phyloP scores from a whole-genome alignment of 176 grass and related monocot species.

The Hyparrhenia diplandra region DNA sequence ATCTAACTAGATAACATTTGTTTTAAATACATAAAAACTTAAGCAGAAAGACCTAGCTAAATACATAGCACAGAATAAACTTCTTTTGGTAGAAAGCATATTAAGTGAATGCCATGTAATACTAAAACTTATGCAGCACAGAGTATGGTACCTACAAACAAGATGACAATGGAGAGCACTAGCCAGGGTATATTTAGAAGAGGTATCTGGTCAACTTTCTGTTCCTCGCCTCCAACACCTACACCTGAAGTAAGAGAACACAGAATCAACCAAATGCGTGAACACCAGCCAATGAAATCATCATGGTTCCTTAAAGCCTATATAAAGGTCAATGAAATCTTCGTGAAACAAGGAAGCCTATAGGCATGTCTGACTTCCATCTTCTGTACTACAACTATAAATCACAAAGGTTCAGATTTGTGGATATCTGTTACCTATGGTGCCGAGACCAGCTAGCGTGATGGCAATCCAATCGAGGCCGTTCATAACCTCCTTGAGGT shows the following conservation, averaged over 20 bases:
- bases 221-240: conserved; percentile 92
- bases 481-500: conserved; percentile 96
- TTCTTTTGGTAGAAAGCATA: conserved; percentile 4
- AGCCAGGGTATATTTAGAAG: conserved; percentile 85
- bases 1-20: neutral
- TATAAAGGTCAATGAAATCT: neutral
- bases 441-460: conserved; percentile 78
- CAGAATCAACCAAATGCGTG: conserved; percentile 1
- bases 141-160: conserved; percentile 99
- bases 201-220: conserved; percentile 74
- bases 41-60: conserved; percentile 3
- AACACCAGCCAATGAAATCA: neutral
- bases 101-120: neutral
- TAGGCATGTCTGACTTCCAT: neutral
- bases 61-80: neutral
- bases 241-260: conserved; percentile 59
- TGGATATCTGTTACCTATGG: conserved; percentile 58
- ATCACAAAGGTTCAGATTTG: neutral
- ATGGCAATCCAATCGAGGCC: conserved; percentile 93
- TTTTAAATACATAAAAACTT: neutral
- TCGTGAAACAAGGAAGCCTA: neutral
- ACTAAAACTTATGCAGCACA: conserved; percentile 26
- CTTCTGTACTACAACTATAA: neutral
- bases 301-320: neutral
- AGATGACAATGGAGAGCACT: conserved; percentile 65